Base-by-base conservation (phyloP, 2,329 filamentous ascomycete genomes). In the Colletotrichum echinochloae region DNA sequence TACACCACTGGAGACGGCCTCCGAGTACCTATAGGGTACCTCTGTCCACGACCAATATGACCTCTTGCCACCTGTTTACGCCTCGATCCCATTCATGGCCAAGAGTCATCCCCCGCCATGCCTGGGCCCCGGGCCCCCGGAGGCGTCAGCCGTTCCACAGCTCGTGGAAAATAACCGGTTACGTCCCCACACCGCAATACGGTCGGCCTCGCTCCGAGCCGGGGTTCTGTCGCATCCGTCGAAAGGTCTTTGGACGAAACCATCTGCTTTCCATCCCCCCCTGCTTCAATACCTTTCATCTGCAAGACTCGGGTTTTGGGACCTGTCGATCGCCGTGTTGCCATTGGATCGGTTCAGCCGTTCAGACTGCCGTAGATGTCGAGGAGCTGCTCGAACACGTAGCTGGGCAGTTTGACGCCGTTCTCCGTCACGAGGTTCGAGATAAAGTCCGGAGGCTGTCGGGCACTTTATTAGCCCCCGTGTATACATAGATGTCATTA, bases 381-480 rank as follows among this genome's bases (percentile, higher is more conserved):
- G 74, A 93, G 90, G 54, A 93, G 82, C 79, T 92, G 89, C 76
- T 92, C 90, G 68, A 90, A 90, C 41, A 93, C 91, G 33, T 91
- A 91, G 67, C 87, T 89, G 0, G 92, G 90, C 52, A 91, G 88
- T 74, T 93, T 86, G 59, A 93, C 88, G 55, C 92, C 92, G 60
- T 89, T 90, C 79, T 95, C 92, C 1, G 92, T 94, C 74, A 94
- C 91, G 74, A 94, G 88, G 37, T 90, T 91, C 12, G 90, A 90
- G 72, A 94, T 91, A 41, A 92, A 74, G 57, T 90, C 86, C 2
- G 91, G 91, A 8, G 91, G 90, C 84, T 92, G 65, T 52, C 26
- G 16, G 5, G 55, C 26, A 56, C 16, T 6, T n/a, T 26, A 76
- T 82, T 73, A 81, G 77, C 49, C 67, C 49, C 67, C 54, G 20